Conservation (phyloP, 169 alveolate genomes). For the Plasmodium gonderi region DNA sequence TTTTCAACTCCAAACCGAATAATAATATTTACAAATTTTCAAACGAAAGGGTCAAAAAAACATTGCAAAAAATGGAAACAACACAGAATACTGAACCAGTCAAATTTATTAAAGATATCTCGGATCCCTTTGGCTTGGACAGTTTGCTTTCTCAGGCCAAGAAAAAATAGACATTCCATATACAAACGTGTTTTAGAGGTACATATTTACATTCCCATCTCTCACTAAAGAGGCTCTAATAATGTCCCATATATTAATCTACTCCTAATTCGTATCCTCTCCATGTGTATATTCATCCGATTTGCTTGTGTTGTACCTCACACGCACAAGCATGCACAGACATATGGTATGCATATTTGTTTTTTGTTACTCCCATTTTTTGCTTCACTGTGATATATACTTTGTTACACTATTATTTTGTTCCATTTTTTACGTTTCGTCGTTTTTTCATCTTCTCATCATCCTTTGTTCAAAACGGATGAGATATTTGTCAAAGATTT, state of each 20-base stretch:
- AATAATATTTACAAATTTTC: slow-evolving; percentile 59
- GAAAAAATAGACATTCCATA: slow-evolving; percentile 71
- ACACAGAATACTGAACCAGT: slow-evolving; percentile 89
- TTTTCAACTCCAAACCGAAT: slow-evolving; percentile 30
- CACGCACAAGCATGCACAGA: no score
- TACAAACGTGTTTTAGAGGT: background rate
- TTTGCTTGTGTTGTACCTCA: background rate
- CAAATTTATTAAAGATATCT: slow-evolving; percentile 87
- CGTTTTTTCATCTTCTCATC: background rate
- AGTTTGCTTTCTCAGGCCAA: slow-evolving; percentile 88
- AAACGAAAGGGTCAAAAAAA: slow-evolving; percentile 69
- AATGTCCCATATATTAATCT: no score
- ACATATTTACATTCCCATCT: no score
- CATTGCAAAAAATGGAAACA: slow-evolving; percentile 80
- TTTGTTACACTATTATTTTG: background rate
- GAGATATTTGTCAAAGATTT: no score
- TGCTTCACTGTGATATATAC: background rate
- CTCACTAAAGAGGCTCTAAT: no score
- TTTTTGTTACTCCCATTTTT: background rate
- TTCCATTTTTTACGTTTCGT: background rate
- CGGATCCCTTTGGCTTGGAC: slow-evolving; percentile 92
- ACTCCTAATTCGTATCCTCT: no score
- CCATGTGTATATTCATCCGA: background rate
- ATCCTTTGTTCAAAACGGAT: no score
- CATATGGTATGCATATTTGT: slow-evolving; percentile 5